phyloP scores from a whole-genome alignment of 2,329 filamentous ascomycete species.

The Didymella keratinophila region DNA sequence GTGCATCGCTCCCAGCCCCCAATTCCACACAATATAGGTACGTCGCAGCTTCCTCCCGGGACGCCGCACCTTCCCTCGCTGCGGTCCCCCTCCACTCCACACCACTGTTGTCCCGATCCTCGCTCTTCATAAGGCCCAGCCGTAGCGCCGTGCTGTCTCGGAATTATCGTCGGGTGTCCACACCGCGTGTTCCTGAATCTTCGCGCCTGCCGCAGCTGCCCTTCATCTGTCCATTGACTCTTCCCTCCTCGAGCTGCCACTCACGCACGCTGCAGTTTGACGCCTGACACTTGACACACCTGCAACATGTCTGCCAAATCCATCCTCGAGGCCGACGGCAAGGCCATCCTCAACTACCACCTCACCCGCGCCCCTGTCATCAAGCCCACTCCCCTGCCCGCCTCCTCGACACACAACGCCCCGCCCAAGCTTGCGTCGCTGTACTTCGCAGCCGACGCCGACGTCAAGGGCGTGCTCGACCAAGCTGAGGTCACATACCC shows the following conservation, averaged over 20 bases:
- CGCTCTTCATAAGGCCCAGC: conserved; percentile 22
- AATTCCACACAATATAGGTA: conserved; percentile 45
- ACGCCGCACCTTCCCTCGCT: conserved; percentile 17
- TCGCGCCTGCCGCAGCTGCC: conserved; percentile 24
- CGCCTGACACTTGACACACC: conserved; percentile 22
- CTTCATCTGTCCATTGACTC: conserved; percentile 22
- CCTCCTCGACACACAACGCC: conserved; percentile 86
- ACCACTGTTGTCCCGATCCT: conserved; percentile 29
- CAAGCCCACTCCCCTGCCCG: conserved; percentile 93
- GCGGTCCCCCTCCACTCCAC: conserved; percentile 32
- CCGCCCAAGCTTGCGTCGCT: conserved; percentile 89
- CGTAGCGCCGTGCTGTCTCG: conserved; percentile 27
- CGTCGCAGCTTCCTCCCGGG: conserved; percentile 32
- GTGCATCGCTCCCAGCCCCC: conserved; percentile 8
- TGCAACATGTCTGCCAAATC: conserved; percentile 90
- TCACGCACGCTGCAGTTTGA: conserved; percentile 37
- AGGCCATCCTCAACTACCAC: conserved; percentile 99
- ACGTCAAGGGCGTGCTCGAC: conserved; percentile 84
- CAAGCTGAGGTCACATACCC: conserved; percentile 97
- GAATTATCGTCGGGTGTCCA: conserved; percentile 26
- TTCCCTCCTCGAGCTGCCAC: conserved; percentile 22
- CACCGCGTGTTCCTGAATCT: conserved; percentile 24
- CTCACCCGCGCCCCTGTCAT: conserved; percentile 96
- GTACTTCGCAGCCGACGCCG: conserved; percentile 88
- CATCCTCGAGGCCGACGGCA: conserved; percentile 98